Base-by-base conservation (phyloP, 331 rosid species). In the Cydonia oblonga region DNA sequence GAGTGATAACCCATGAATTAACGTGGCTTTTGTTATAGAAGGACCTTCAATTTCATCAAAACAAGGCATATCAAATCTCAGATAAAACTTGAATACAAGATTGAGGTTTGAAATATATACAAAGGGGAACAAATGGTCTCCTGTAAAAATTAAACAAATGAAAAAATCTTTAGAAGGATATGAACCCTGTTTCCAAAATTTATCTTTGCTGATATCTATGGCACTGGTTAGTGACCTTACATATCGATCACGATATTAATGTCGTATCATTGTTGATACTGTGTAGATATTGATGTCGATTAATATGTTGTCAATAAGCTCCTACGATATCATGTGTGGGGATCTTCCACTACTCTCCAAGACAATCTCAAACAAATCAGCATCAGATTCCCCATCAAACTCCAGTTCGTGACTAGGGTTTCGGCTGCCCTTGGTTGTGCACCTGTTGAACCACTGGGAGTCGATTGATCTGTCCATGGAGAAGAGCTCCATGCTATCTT, bases 391-490 rank as follows among this genome's bases (percentile, higher is more conserved):
- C 18, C 85, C 91, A 25, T 95, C 97, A 77, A 76, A 83, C 71
- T 84, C 95, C 51, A 75, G 54, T 0, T 63, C 74, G 56, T 79
- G 69, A 77, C 69, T 80, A 25, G 74, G 62, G 68, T 78, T 83
- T 69, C 79, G 88, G 82, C 69, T 80, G 79, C 87, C 90, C 85
- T 67, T 89, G n/a, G 88, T 77, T 30, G 89, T 63, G 23, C 82
- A 24, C 5, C 87, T 82, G 71, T 85, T 81, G 66, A 79, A 81
- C 90, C 96, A 88, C 73, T 91, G 93, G 60, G 96, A 79, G 71
- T 95, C 99, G 25, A 95, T 87, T n/a, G n/a, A n/a, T 82, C 89
- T 84, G 46, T 90, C 93, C 96, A 95, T 90, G 23, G 99, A 95
- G 86, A 95, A 95, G 5, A 95, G 86, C 81, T 95, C 99, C 75